Conservation (phyloP, 176 grass and related monocot genomes). For the Zoysia japonica region DNA sequence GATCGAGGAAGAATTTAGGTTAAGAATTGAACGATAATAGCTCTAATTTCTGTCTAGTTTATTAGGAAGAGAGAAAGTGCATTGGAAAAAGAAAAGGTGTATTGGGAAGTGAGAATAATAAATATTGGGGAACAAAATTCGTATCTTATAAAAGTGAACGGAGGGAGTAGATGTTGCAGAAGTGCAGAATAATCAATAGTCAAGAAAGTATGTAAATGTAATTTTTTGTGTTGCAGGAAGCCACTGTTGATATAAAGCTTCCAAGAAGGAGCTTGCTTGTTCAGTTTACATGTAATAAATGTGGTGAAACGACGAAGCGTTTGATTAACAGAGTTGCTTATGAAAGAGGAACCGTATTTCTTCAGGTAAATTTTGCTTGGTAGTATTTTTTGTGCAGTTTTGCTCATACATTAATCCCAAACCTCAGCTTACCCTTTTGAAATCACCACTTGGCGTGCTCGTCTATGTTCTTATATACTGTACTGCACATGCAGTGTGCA, state of each 20-base stretch:
- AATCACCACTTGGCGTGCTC: neutral
- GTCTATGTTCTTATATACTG: neutral
- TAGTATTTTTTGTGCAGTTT: conserved; percentile 25
- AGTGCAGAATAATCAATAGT: neutral
- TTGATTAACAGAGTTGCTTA: conserved; percentile 81
- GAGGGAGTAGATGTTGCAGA: neutral
- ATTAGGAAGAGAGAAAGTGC: too few species aligned
- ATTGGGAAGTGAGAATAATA: too few species aligned
- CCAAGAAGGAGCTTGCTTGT: conserved; percentile 91
- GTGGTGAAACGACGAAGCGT: conserved; percentile 76
- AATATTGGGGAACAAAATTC: too few species aligned
- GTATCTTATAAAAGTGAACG: too few species aligned
- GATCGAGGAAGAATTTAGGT: conserved; percentile 1
- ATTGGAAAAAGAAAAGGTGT: too few species aligned
- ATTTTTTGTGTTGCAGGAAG: conserved; percentile 49
- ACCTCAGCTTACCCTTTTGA: neutral
- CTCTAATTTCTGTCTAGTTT: neutral
- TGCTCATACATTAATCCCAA: conserved; percentile 16
- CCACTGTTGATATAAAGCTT: conserved; percentile 67
- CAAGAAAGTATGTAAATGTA: neutral
- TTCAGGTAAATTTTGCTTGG: conserved; percentile 60
- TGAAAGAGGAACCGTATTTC: conserved; percentile 90
- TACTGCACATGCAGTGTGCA: conserved; percentile 56
- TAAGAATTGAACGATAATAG: conserved; percentile 19
- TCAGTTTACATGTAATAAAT: conserved; percentile 88